Base-by-base conservation (phyloP, 1,284 basidiomycete genomes). In the Coniferiporia sulphurascens region DNA sequence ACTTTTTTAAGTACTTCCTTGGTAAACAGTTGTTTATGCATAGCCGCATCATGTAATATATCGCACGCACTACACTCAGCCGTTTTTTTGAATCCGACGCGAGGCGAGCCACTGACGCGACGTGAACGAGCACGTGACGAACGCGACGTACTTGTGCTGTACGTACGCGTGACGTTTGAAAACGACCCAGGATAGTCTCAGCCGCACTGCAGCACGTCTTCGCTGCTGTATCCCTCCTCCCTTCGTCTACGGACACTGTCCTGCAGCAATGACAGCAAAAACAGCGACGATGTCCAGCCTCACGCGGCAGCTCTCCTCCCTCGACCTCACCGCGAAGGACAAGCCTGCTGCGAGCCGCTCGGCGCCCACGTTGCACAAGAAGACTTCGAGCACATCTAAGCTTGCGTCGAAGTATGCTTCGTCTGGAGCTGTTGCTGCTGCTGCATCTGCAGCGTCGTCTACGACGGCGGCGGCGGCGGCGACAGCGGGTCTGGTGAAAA, bases 301-400 rank as follows among this genome's bases (percentile, higher is more conserved):
- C 6, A 55, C 60, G 35, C 43, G 52, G 49, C 56, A 62, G 44
- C 45, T 62, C 41, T 62, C 60, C 27, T 45, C 58, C 36, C 44
- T 62, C 21, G 60, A 62, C 17, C 56, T 62, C 48, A 21, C 54
- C 17, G 41, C 41, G 19, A 62, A 58, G 52, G 59, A 61, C n/a
- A 61, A 57, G 36, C 17, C 55, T 21, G 21, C 56, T 15, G 12
- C 51, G 32, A 44, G n/a, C 7, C 32, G 51, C n/a, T 50, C 27
- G 27, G 27, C 34, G 36, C 60, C 60, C 10, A 58, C 51, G 4
- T 45, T 58, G 32, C 60, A 61, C 10, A 58, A 62, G 56, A 62
- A 62, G 21, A 48, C 56, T 5, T 48, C 56, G 44, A 62, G 60
- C 34, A 52, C 50, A 12, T 48, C 55, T 32, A 62, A 58, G 48